Percentiles rank a stretch among this genome's conserved stretches.
phyloP scores from a whole-genome alignment of 208 protist genomes.

The Leishmania lainsoni region DNA sequence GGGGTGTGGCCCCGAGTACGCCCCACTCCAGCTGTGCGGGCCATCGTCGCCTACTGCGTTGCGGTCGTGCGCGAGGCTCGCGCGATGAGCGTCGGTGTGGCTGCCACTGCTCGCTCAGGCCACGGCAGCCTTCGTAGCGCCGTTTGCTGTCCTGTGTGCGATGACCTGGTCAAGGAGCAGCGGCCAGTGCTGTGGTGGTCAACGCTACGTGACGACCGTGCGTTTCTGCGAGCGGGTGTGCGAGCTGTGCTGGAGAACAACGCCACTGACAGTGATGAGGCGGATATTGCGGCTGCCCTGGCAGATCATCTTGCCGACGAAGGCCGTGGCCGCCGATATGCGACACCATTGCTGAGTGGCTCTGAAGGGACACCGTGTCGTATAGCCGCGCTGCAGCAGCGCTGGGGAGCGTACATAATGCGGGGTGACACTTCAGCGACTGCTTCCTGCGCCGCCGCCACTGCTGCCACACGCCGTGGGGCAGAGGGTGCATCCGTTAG shows the following conservation, averaged over 20 bases:
- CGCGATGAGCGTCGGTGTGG: constrained; percentile 31
- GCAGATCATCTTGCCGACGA: constrained; percentile 17
- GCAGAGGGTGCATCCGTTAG: not conserved
- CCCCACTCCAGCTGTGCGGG: constrained; percentile 19
- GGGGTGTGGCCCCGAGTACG: constrained; percentile 12
- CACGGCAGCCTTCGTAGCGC: not conserved
- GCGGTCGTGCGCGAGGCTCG: constrained; percentile 49
- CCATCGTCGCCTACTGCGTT: constrained; percentile 39
- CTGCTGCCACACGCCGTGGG: not conserved
- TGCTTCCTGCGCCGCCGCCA: not conserved
- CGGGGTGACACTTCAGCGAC: not conserved
- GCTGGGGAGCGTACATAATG: constrained; percentile 22
- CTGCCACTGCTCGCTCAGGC: constrained; percentile 8
- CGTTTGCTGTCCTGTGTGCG: constrained; percentile 51
- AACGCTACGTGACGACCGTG: constrained; percentile 42
- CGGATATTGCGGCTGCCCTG: constrained; percentile 7
- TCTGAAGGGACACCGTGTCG: constrained; percentile 11
- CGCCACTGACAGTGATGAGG: constrained; percentile 14
- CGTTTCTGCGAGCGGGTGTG: constrained; percentile 29
- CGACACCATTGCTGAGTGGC: constrained; percentile 32
- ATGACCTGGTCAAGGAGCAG: constrained; percentile 30
- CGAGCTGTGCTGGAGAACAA: constrained; percentile 19
- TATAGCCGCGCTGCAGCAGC: constrained; percentile 22
- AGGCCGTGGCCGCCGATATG: constrained; percentile 20
- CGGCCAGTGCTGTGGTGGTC: constrained; percentile 36